Base-by-base conservation (phyloP, 768 basidiomycete species). In the Tylopilus sp. region DNA sequence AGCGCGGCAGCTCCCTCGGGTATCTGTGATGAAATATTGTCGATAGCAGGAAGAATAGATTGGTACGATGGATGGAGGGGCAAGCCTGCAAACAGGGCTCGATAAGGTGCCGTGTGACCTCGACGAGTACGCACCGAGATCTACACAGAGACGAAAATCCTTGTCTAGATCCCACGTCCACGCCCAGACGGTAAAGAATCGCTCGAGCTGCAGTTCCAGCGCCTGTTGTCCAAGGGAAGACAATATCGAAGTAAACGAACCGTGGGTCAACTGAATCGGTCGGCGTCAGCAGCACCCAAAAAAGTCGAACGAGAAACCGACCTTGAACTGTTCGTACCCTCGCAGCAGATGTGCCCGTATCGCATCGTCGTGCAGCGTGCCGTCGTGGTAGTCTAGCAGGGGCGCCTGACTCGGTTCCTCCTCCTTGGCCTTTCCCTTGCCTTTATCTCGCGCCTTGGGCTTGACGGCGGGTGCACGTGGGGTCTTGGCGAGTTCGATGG, bases 141-240 rank as follows among this genome's bases (percentile, higher is more conserved):
- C 78, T 43, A 75, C 65, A 37, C 72, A 75, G 57, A 91, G 83
- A 24, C 79, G 75, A 28, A 75, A 63, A 25, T 76, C 76, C 31
- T 79, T 78, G 58, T 87, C 83, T 42, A 89, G 58, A 57, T 90
- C 81, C 89, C 89, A 92, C 22, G 81, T 81, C 91, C 91, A 93
- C 6, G 88, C 89, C 91, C 92, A 93, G 6, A 88, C 76, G 22
- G 87, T 89, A 66, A 90, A 93, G 68, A 92, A 93, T 38, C 87
- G 75, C 63, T 93, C 91, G 17, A 93, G 67, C 58, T 88, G 87
- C 14, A 87, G 64, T 59, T 89, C 88, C 30, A 93, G 70, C 5
- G 81, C 86, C 64, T 88, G 76, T 55, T 84, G 82, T 17, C 90
- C 89, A 7, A 86, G 68, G 10, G 65, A 73, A 22, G 73, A 66